These are phyloP conservation scores for Phytopythium vexans DNA, from an alignment of 352 stramenopile genomes.

Conservation along the genomic window DNA sequence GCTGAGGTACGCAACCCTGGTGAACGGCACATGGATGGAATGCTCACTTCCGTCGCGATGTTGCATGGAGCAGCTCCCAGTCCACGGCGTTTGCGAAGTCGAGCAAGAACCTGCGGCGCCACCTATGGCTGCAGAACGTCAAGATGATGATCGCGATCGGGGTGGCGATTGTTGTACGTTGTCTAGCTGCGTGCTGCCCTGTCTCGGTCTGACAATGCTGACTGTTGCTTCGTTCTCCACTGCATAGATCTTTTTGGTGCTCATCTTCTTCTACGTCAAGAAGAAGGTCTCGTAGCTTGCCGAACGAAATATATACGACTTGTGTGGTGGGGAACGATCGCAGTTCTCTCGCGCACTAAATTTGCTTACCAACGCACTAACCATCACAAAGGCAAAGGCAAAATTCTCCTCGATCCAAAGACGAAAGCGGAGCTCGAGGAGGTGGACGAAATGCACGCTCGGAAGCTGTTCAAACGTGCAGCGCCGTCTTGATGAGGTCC, in stretches of 20 bases:
- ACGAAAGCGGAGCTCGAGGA: too few relatives aligned
- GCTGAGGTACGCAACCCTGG: constrained; percentile 50
- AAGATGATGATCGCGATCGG: constrained; percentile 86
- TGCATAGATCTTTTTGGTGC: constrained; percentile 34
- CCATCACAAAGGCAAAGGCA: too few relatives aligned
- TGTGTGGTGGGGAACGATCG: background rate
- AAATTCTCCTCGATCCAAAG: too few relatives aligned
- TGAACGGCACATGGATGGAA: too few relatives aligned
- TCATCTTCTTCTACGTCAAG: constrained; percentile 59
- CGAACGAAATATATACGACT: too few relatives aligned
- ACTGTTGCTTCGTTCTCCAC: constrained; percentile 2
- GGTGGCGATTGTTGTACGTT: constrained; percentile 60
- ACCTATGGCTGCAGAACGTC: constrained; percentile 85
- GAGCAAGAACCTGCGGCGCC: constrained; percentile 73
- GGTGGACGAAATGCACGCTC: too few relatives aligned
- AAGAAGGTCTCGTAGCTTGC: constrained; percentile 36
- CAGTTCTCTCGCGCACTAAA: background rate
- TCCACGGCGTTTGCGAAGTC: constrained; percentile 80
- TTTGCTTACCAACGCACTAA: too few relatives aligned
- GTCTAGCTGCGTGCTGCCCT: background rate
- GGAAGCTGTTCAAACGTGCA: constrained; percentile 14
- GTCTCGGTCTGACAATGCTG: background rate
- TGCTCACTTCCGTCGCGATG: too few relatives aligned
- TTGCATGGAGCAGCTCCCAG: constrained; percentile 42
- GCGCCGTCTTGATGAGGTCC: constrained; percentile 59